Conservation (phyloP, 2,329 filamentous ascomycete genomes). For the Neofusicoccum sp. region DNA sequence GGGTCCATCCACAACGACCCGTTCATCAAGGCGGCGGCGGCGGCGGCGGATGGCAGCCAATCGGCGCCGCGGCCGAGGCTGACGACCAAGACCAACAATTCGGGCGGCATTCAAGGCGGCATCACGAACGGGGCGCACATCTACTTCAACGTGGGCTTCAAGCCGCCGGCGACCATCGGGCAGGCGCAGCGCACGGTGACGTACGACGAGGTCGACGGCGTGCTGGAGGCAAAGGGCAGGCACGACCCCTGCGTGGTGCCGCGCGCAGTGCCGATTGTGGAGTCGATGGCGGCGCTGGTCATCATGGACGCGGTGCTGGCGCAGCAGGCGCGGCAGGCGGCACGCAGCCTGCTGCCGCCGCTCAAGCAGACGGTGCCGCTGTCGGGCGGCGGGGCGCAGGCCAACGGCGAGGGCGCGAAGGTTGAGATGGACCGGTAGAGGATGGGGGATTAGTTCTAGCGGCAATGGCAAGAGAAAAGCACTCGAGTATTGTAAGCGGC, state of each 20-base stretch:
- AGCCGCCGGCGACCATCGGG: conserved; percentile 89
- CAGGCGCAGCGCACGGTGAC: conserved; percentile 80
- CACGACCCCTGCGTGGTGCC: conserved; percentile 94
- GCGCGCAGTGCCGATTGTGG: conserved; percentile 81
- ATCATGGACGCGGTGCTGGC: conserved; percentile 84
- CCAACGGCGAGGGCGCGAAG: conserved; percentile 13
- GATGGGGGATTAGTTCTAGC: neutral
- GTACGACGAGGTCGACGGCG: conserved; percentile 73
- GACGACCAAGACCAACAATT: conserved; percentile 90
- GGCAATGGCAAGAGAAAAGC: too few species aligned
- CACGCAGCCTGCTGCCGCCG: conserved; percentile 37
- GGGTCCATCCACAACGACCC: conserved; percentile 92
- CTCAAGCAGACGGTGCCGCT: conserved; percentile 39
- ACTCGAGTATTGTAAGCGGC: neutral
- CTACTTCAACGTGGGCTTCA: conserved; percentile 94
- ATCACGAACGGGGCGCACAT: conserved; percentile 92
- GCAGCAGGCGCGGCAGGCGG: conserved; percentile 62
- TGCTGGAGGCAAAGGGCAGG: conserved; percentile 84
- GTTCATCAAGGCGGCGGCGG: conserved; percentile 62
- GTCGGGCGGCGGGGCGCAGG: conserved; percentile 17
- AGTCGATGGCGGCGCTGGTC: conserved; percentile 86
- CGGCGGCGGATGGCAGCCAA: conserved; percentile 42
- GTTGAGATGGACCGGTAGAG: conserved; percentile 8
- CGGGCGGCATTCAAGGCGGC: conserved; percentile 89
- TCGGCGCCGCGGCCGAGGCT: conserved; percentile 56